Base-by-base conservation (phyloP, 495 filamentous ascomycete genomes). In the Letharia lupina region DNA sequence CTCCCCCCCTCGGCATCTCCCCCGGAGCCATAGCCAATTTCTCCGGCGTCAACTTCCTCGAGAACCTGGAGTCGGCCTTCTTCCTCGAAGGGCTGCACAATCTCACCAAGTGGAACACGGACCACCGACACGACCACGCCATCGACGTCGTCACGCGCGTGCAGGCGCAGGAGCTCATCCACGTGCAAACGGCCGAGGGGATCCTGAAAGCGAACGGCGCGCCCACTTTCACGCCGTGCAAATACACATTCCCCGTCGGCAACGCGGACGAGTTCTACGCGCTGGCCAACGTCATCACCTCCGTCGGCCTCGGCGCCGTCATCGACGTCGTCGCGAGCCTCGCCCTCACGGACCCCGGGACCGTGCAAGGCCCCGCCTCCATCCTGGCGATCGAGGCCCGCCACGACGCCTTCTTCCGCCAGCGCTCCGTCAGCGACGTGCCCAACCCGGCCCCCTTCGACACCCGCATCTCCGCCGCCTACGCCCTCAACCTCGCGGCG, bases 341-440 rank as follows among this genome's bases (percentile, higher is more conserved):
- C 44, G 84, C 84, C 18, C 62, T 74, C 3, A 80, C 82, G 52
- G 87, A 89, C 66, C 63, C 65, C 33, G 69, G 44, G 20, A 78
- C 83, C 23, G 74, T 84, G 7, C 72, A 74, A 2, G 77, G 83
- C 28, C 77, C 79, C 39, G 70, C 77, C 0, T 81, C 82, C 18
- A 76, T 85, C 23, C 79, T 88, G 62, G 86, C 84, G 13, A 82
- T 88, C 57, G 84, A 89, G 74, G 87, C 85, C 65, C 81, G 88
- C 66, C 87, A 90, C 71, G 78, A 84, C 66, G 87, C 86, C 63
- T 89, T 81, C 77, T 90, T 84, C 80, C 81, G 86, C 40, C 65
- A 74, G 41, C 50, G 35, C 0, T 70, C 84, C 57, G 73, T 75
- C 56, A 82, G 48, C 28, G 0, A 81, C 68, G 76, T 83, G 61